Evolutionary conservation across 2,329 filamentous ascomycete genomes (phyloP).

Genomic region (Mariannaea elegans): DNA sequence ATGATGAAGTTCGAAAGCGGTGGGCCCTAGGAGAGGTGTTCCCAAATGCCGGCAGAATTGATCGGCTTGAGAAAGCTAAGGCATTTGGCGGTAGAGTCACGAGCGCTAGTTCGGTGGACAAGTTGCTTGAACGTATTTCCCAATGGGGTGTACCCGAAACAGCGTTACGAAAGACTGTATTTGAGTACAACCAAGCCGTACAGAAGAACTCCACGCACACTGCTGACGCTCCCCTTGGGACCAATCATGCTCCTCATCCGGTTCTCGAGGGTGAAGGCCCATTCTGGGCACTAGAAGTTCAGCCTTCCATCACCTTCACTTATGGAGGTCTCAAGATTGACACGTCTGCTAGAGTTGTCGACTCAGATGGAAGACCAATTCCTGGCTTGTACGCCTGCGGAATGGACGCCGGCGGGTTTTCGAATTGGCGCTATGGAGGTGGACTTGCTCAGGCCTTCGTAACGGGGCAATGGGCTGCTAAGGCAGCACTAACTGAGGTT

Average conservation of each 20-base stretch:
- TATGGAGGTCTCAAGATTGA: constrained; percentile 24
- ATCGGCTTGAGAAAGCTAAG: constrained; percentile 26
- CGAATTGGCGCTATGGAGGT: constrained; percentile 25
- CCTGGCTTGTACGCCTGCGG: constrained; percentile 21
- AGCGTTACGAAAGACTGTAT: constrained; percentile 6
- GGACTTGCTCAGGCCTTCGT: constrained; percentile 24
- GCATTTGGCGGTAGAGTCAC: constrained; percentile 23
- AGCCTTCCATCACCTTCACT: constrained; percentile 25
- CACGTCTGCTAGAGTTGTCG: constrained; percentile 9
- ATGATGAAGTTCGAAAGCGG: constrained; percentile 16
- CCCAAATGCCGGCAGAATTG: constrained; percentile 24
- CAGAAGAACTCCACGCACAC: not conserved
- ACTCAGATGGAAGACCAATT: constrained; percentile 11
- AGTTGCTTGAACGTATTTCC: constrained; percentile 6
- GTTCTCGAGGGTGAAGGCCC: constrained; percentile 15
- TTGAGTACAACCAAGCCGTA: constrained; percentile 12
- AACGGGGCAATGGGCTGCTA: constrained; percentile 21
- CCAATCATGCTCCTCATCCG: constrained; percentile 18
- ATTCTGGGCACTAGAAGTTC: constrained; percentile 27
- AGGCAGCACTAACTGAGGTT: constrained; percentile 1
- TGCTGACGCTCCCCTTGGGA: constrained; percentile 14
- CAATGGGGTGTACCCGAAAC: constrained; percentile 20
- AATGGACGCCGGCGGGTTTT: constrained; percentile 27
- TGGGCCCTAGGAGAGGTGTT: constrained; percentile 26
- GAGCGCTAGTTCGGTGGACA: constrained; percentile 5